These are phyloP conservation scores for Blastocystis hominis DNA, from an alignment of 352 stramenopile genomes.

Conservation along the genomic window DNA sequence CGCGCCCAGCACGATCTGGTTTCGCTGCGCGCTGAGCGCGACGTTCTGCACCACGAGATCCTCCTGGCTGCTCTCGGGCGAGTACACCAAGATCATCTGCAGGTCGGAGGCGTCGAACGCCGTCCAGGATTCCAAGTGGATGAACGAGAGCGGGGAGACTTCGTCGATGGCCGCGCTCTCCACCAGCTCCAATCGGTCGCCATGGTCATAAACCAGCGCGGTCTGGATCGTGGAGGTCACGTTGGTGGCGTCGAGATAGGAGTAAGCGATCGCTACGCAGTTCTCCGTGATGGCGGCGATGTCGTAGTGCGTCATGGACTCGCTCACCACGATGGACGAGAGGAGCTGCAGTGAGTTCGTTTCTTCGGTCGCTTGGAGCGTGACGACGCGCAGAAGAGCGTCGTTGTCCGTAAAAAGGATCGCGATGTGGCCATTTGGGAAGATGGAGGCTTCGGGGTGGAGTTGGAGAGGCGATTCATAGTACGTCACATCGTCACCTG, in stretches of 20 bases:
- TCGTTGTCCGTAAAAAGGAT: conserved; percentile 52
- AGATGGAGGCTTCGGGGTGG: background rate
- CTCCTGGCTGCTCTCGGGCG: background rate
- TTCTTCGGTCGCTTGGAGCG: background rate
- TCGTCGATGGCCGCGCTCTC: background rate
- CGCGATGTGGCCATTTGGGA: background rate
- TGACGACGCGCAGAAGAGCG: background rate
- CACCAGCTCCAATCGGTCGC: background rate
- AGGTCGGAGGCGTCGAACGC: background rate
- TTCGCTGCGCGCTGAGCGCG: background rate
- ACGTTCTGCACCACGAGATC: conserved; percentile 7
- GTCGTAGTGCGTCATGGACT: background rate
- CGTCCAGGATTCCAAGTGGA: background rate
- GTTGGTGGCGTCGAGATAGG: background rate
- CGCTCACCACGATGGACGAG: background rate
- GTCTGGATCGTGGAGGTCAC: background rate
- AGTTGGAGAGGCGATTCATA: conserved; percentile 12
- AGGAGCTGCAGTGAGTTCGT: background rate
- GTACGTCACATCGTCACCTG: background rate
- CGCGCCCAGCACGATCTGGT: background rate
- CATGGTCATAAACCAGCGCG: background rate
- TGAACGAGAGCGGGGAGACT: background rate
- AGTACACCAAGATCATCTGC: background rate
- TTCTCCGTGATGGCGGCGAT: background rate
- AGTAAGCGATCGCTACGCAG: background rate